These are phyloP conservation scores for Cryphonectria parasitica DNA, from an alignment of 2,329 filamentous ascomycete species.

Conservation along the genomic window DNA sequence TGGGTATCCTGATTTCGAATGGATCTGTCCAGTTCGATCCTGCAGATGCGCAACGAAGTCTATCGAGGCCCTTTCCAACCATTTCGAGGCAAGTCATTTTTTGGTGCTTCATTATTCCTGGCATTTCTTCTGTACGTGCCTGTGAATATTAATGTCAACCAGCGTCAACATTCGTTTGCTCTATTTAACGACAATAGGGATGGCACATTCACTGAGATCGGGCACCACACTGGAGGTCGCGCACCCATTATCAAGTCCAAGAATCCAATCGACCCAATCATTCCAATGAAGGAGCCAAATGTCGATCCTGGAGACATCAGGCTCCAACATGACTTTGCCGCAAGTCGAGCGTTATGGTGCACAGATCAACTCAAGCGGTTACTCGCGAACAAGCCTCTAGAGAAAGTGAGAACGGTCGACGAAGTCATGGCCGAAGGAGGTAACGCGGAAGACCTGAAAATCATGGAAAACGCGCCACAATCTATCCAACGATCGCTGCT, in stretches of 20 bases:
- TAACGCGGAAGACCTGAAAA: not conserved
- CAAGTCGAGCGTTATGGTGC: not conserved
- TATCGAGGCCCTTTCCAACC: not conserved
- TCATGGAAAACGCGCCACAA: not conserved
- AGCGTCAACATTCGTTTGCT: conserved; percentile 2
- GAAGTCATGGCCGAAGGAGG: conserved; percentile 7
- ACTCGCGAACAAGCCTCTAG: too few relatives aligned
- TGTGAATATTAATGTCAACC: not conserved
- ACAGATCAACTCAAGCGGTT: not conserved
- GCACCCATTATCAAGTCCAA: conserved; percentile 15
- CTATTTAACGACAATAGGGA: conserved; percentile 24
- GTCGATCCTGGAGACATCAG: not conserved
- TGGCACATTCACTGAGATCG: conserved; percentile 14
- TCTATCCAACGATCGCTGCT: not conserved
- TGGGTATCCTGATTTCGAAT: conserved; percentile 3
- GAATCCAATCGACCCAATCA: not conserved
- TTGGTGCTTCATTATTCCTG: not conserved
- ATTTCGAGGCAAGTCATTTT: conserved; percentile 14
- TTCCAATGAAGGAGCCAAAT: conserved; percentile 1
- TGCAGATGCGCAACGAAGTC: conserved; percentile 1
- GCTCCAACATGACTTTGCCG: not conserved
- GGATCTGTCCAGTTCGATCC: conserved; percentile 18
- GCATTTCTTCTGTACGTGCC: not conserved
- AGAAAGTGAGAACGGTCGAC: conserved; percentile 9
- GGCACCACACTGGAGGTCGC: not conserved